Evolutionary conservation across 2,329 filamentous ascomycete genomes (phyloP), one percentile per base, ranked within the genome.

Genomic region (Ophiocordyceps australis): DNA sequence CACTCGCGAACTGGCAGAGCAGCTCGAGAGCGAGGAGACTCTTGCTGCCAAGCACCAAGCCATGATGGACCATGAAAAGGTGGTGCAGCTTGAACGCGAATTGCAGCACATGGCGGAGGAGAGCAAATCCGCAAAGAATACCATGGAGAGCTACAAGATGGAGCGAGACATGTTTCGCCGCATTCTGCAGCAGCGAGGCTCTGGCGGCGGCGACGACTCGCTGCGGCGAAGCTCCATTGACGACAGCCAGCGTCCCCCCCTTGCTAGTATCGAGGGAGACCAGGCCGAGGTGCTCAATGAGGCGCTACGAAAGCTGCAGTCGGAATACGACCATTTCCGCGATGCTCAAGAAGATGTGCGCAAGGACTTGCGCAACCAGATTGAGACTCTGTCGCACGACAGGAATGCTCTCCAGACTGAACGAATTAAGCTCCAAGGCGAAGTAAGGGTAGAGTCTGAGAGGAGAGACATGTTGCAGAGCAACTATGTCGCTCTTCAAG

Each of bases 141-240:
- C 85, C 30, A 79, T 83, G 35, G 81, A 93, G 55, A 92, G 81
- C 47, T 93, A 92, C 47, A 82, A 89, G 45, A 81, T 83, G 40
- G 89, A 98, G 54, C 75, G 89, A 33, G 86, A 98, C 45, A 94
- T 94, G 70, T 95, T 94, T 73, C 74, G 86, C 14, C 82, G 85
- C 27, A 85, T 95, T 59, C 66, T 94, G 17, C 79, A 86, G 37
- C 79, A 89, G 33, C 49, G 73, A 53, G 46, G 60, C 42, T 41
- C 65, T 43, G 44, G 66, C 45, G 60, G 55, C 9, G 75, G 83
- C 32, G 57, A 76, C 22, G 63, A 66, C 11, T 74, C 74, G 2
- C 60, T 73, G 25, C 74, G 91, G 42, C 80, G 76, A 2, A 71
- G 74, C 38, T 79, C 78, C 12, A 53, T 77, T 17, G 69, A 74